Conservation (phyloP, 1,284 basidiomycete genomes). For the Ustilago tritici region DNA sequence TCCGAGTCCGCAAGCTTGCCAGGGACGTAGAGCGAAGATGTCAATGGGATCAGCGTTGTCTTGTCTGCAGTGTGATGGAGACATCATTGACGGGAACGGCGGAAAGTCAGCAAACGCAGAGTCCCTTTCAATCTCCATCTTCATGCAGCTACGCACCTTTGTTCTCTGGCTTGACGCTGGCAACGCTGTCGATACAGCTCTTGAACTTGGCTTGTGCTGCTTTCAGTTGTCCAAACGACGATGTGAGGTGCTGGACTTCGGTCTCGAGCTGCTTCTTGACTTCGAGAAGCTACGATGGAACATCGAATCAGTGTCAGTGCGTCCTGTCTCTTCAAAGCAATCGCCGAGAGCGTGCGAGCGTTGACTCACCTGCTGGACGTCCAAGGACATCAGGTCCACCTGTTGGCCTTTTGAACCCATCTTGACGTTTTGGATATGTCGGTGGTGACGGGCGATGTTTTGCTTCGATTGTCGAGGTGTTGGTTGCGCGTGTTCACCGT, state of each 20-base stretch:
- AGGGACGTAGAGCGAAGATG: slow-evolving; percentile 93
- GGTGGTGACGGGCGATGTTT: neutral
- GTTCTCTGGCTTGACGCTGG: slow-evolving; percentile 79
- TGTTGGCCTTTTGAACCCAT: slow-evolving; percentile 55
- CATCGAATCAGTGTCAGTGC: neutral
- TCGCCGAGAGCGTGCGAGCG: neutral
- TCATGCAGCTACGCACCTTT: slow-evolving; percentile 72
- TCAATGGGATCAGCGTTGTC: slow-evolving; percentile 88
- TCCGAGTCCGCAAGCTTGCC: slow-evolving; percentile 86
- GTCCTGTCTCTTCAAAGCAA: neutral
- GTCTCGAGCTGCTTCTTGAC: slow-evolving; percentile 71
- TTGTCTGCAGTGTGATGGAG: slow-evolving; percentile 75
- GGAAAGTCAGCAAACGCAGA: neutral
- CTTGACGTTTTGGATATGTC: neutral
- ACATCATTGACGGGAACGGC: neutral
- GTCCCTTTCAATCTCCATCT: too few relatives aligned
- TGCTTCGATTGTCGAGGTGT: slow-evolving; percentile 1
- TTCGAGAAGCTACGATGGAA: slow-evolving; percentile 55
- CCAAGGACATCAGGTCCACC: slow-evolving; percentile 58
- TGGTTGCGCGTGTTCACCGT: slow-evolving; percentile 1
- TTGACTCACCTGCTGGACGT: slow-evolving; percentile 52
- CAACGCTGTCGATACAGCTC: slow-evolving; percentile 84
- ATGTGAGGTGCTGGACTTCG: slow-evolving; percentile 92
- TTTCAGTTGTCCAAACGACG: slow-evolving; percentile 91
- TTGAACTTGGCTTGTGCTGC: slow-evolving; percentile 93